Evolutionary conservation across 2,329 filamentous ascomycete genomes (phyloP), one percentile per base, ranked within the genome.

Genomic region (Arthrinium phaeospermum): DNA sequence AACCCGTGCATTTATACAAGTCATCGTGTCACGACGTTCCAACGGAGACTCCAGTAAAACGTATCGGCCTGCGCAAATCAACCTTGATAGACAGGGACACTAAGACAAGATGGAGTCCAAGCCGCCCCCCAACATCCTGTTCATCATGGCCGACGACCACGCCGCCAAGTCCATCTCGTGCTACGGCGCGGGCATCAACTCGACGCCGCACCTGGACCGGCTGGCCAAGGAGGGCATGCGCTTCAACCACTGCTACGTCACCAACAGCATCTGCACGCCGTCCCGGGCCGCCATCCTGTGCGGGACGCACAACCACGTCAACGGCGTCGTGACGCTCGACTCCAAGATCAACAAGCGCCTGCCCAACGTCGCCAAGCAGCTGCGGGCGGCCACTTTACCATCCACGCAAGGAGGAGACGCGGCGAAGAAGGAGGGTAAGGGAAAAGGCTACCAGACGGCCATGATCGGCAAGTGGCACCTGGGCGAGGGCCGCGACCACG

Each of bases 401-500:
- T 37, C 37, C 37, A 12, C 13, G 2, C 45, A 19, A 19, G 14
- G 14, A 19, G 46, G 46, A 10, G 19, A 7, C 3, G 7, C 12
- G 8, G 30, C 16, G 1, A 10, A 22, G 5, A 37, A 37, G 3
- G 5, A 37, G 8, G 37, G 37, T 1, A 37, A 37, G 1, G 37
- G 37, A 1, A 37, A 37, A 83, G 84, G 84, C 0, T 89, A 88
- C 72, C 82, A 83, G 67, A 88, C 86, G 0, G 86, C 84, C 10
- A 88, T 88, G 85, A 78, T 87, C 0, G 87, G 86, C 0, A 89
- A 89, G 75, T 88, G 86, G 86, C 86, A 88, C 74, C 77, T 89
- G 19, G 86, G 86, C 3, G 86, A 89, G 74, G 86, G 85, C 0
- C 72, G 74, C 2, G 78, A 75, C 0, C 84, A 87, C 70, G 81